Conservation (phyloP, 2,329 filamentous ascomycete genomes). For the Venturia aucupariae region DNA sequence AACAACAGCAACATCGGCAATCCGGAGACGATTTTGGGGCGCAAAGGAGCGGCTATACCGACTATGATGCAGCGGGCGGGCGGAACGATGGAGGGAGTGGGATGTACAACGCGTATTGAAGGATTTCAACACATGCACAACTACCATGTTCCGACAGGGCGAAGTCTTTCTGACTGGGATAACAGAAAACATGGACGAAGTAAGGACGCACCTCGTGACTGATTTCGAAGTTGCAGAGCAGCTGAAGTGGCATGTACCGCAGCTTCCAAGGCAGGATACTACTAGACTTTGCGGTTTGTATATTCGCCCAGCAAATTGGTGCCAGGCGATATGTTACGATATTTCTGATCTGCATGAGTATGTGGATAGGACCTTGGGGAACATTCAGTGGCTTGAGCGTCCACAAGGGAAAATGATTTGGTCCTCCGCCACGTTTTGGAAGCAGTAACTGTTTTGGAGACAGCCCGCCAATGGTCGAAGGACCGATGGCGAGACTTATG, state of each 20-base stretch:
- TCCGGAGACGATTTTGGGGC: not conserved
- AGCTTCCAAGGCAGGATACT: not conserved
- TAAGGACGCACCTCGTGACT: not conserved
- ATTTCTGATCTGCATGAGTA: not conserved
- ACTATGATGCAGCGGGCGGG: constrained; percentile 12
- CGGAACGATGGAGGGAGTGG: constrained; percentile 5
- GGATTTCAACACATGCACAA: not conserved
- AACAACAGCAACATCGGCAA: constrained; percentile 7
- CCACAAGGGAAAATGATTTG: not conserved
- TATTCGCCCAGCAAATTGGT: not conserved
- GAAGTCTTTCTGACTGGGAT: not conserved
- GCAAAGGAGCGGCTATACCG: constrained; percentile 10
- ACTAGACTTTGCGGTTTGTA: not conserved
- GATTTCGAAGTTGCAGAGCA: not conserved
- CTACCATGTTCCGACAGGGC: not conserved
- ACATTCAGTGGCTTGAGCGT: not conserved
- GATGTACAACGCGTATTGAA: constrained; percentile 10
- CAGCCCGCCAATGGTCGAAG: not conserved
- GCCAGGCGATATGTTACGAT: not conserved
- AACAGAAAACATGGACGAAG: not conserved
- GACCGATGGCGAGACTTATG: not conserved
- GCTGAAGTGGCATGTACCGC: not conserved
- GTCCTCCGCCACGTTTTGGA: not conserved
- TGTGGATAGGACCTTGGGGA: not conserved
- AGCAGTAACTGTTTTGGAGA: not conserved